Conservation (phyloP, 139 green algal species). For the Microglena sp. region DNA sequence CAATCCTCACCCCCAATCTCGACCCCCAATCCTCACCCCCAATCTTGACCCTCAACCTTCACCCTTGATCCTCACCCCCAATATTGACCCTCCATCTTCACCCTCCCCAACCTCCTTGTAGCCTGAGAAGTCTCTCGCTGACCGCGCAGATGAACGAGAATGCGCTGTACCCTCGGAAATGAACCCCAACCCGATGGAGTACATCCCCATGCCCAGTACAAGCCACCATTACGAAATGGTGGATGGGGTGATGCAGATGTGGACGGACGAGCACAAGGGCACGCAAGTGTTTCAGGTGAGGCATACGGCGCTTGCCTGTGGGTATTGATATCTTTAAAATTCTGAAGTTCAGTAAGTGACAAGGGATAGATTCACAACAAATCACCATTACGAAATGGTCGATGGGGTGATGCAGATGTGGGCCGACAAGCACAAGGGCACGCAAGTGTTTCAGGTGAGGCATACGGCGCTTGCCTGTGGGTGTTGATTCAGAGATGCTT, state of each 20-base stretch:
- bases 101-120: neutral
- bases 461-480: no score
- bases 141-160: slow-evolving; percentile 41
- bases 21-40: neutral
- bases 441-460: no score
- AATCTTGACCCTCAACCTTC: neutral
- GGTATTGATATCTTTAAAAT: neutral
- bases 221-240: slow-evolving; percentile 69
- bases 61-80: neutral
- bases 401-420: neutral
- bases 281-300: neutral
- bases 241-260: slow-evolving; percentile 84
- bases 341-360: no score
- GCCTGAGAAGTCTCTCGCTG: slow-evolving; percentile 5
- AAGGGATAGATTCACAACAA: neutral
- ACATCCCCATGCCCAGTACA: slow-evolving; percentile 34
- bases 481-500: neutral
- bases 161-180: slow-evolving; percentile 42
- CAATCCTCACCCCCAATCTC: neutral
- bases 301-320: neutral
- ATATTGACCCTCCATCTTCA: neutral
- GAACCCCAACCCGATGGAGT: slow-evolving; percentile 51
- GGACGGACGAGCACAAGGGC: neutral
- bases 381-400: neutral
- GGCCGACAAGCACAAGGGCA: no score